phyloP scores from a whole-genome alignment of 495 filamentous ascomycete genomes.

The Echria macrotheca region DNA sequence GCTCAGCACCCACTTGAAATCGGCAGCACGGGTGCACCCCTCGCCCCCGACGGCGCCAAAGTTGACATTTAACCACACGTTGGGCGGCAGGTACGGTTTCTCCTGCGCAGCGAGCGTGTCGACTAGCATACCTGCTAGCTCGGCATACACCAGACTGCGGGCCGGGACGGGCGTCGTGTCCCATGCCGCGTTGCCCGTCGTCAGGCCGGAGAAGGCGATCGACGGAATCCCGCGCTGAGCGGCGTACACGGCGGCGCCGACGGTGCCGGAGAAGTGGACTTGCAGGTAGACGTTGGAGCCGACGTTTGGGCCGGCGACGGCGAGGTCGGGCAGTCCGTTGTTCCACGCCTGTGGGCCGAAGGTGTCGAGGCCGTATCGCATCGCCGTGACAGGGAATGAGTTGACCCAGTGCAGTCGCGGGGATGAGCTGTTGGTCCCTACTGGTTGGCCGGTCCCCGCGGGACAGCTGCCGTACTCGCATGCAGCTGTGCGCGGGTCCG shows the following conservation, averaged over 20 bases:
- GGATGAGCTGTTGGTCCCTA: slow-evolving; percentile 50
- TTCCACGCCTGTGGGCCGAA: slow-evolving; percentile 47
- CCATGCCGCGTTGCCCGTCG: slow-evolving; percentile 47
- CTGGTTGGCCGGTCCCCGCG: slow-evolving; percentile 45
- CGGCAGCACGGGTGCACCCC: slow-evolving; percentile 40
- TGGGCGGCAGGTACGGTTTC: slow-evolving; percentile 53
- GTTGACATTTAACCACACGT: slow-evolving; percentile 63
- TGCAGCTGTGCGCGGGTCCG: slow-evolving; percentile 34
- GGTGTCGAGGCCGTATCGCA: slow-evolving; percentile 56
- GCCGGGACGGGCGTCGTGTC: slow-evolving; percentile 39
- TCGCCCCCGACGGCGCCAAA: slow-evolving; percentile 46
- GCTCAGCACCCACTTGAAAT: slow-evolving; percentile 58
- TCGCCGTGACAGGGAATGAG: slow-evolving; percentile 60
- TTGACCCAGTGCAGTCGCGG: slow-evolving; percentile 65
- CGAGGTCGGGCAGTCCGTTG: slow-evolving; percentile 48
- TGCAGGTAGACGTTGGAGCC: slow-evolving; percentile 52
- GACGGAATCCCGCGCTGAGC: slow-evolving; percentile 50
- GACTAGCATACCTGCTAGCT: slow-evolving; percentile 53
- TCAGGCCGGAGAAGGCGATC: slow-evolving; percentile 58
- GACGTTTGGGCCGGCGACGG: slow-evolving; percentile 60
- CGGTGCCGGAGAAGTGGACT: slow-evolving; percentile 56
- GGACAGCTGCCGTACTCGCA: slow-evolving; percentile 60
- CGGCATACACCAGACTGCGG: slow-evolving; percentile 54
- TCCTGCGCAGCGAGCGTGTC: slow-evolving; percentile 47
- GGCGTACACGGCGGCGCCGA: slow-evolving; percentile 55